A percentile compares a stretch with the other conserved stretches of the same genome.
Evolutionary conservation across 202 grass and related monocot genomes (phyloP).

Genomic region (Schoenoplectus tabernaemontani): DNA sequence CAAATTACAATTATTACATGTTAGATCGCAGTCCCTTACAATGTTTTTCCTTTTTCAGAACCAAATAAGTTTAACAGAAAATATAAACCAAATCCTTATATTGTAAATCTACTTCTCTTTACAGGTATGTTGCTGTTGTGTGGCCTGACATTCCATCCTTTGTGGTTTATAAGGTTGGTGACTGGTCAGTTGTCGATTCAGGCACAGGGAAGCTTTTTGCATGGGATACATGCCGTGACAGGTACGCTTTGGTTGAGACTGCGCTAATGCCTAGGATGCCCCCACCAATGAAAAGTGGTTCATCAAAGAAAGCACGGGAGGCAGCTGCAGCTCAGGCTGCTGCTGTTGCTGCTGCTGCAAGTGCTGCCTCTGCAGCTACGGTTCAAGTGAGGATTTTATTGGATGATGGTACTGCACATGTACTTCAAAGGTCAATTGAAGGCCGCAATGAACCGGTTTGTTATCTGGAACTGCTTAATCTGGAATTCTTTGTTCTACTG

Average conservation of each 20-base stretch:
- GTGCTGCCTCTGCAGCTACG: constrained; percentile 72
- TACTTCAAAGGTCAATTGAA: constrained; percentile 91
- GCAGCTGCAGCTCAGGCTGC: constrained; percentile 84
- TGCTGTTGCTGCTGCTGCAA: constrained; percentile 76
- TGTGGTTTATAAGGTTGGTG: constrained; percentile 83
- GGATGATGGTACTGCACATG: constrained; percentile 90
- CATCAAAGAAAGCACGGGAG: constrained; percentile 97
- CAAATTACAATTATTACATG: neutral
- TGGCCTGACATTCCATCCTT: constrained; percentile 99
- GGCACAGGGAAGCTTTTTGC: constrained; percentile 94
- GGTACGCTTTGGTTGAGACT: constrained; percentile 93
- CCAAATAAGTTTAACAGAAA: neutral
- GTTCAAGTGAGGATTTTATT: constrained; percentile 97
- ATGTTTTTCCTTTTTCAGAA: neutral
- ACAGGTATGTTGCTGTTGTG: constrained; percentile 88
- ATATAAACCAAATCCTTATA: neutral
- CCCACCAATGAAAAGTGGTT: constrained; percentile 74
- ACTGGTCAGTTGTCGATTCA: constrained; percentile 91
- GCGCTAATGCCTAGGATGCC: constrained; percentile 77
- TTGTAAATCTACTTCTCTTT: constrained; percentile 11
- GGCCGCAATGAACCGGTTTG: constrained; percentile 78
- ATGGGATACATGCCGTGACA: constrained; percentile 89
- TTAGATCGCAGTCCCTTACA: neutral
- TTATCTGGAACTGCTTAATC: constrained; percentile 20
- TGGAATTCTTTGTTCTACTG: neutral